Conservation (phyloP, 2,329 filamentous ascomycete species). For the Xylariales sp. region DNA sequence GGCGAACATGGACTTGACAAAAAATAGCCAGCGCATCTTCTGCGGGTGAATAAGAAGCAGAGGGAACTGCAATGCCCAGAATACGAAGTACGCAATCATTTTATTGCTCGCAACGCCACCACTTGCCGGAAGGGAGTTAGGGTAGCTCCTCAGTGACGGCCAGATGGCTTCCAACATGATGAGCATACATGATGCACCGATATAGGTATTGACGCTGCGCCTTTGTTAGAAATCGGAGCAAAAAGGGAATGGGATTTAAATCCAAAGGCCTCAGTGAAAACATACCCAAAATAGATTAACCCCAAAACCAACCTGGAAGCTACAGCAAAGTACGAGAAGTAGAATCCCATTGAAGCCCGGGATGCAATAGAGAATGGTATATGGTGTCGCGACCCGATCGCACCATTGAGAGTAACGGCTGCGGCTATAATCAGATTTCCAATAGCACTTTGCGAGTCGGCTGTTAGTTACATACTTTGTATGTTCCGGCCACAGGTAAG, state of each 20-base stretch:
- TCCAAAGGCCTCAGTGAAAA: too few relatives aligned
- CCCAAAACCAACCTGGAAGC: conserved; percentile 3
- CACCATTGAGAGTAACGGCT: conserved; percentile 7
- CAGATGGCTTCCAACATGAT: conserved; percentile 6
- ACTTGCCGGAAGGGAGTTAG: conserved; percentile 5
- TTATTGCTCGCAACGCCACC: conserved; percentile 43
- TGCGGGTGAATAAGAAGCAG: conserved; percentile 46
- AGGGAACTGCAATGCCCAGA: conserved; percentile 45
- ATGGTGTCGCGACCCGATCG: conserved; percentile 8
- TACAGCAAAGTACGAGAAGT: conserved; percentile 8
- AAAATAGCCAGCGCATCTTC: conserved; percentile 41
- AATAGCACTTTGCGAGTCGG: conserved; percentile 2
- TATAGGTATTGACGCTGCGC: conserved; percentile 7
- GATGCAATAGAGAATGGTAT: conserved; percentile 7
- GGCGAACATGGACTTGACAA: conserved; percentile 31
- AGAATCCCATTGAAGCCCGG: conserved; percentile 8
- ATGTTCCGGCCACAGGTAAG: too few relatives aligned
- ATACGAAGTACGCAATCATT: conserved; percentile 47
- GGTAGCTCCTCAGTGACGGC: conserved; percentile 1
- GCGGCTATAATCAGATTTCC: conserved; percentile 6
- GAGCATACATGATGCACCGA: conserved; percentile 6
- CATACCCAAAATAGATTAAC: conserved; percentile 6
- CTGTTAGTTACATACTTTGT: not conserved
- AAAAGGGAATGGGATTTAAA: too few relatives aligned
- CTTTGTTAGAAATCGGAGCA: too few relatives aligned